Evolutionary conservation across 1,284 basidiomycete genomes (phyloP).

Genomic region (Heliocybe sulcata): DNA sequence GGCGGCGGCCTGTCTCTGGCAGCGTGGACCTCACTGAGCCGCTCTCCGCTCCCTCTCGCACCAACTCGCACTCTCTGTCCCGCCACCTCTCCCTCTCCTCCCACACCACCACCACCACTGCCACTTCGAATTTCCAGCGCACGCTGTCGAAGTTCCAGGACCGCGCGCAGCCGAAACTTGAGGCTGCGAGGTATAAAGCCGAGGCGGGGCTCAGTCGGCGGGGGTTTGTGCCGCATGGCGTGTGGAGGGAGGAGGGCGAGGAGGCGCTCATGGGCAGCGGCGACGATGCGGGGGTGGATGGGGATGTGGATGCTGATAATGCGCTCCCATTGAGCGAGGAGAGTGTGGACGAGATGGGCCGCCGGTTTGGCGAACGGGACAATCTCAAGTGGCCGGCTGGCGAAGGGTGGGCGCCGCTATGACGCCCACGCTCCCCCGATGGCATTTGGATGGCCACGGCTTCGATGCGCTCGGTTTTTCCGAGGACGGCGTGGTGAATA

Average conservation of each 20-base stretch:
- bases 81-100: conserved; percentile 28
- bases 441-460: no score
- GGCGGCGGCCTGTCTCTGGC: conserved; percentile 44
- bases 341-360: background rate
- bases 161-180: conserved; percentile 30
- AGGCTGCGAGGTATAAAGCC: conserved; percentile 57
- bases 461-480: no score
- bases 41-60: conserved; percentile 4
- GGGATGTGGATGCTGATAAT: background rate
- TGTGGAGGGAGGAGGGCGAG: background rate
- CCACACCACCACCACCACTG: conserved; percentile 2
- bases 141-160: conserved; percentile 32
- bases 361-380: background rate
- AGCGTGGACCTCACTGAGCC: conserved; percentile 9
- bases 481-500: no score
- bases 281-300: background rate
- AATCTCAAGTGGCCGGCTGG: conserved; percentile 1
- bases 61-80: conserved; percentile 16
- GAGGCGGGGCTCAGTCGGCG: conserved; percentile 56
- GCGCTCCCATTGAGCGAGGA: background rate
- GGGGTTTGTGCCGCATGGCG: conserved; percentile 40
- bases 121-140: conserved; percentile 33
- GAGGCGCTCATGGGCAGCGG: background rate
- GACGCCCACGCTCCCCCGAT: no score
- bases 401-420: background rate